Percentiles rank a stretch among this genome's conserved stretches.
These are phyloP conservation scores for Poa pratensis DNA, from an alignment of 176 grass and related monocot species.

Conservation along the genomic window DNA sequence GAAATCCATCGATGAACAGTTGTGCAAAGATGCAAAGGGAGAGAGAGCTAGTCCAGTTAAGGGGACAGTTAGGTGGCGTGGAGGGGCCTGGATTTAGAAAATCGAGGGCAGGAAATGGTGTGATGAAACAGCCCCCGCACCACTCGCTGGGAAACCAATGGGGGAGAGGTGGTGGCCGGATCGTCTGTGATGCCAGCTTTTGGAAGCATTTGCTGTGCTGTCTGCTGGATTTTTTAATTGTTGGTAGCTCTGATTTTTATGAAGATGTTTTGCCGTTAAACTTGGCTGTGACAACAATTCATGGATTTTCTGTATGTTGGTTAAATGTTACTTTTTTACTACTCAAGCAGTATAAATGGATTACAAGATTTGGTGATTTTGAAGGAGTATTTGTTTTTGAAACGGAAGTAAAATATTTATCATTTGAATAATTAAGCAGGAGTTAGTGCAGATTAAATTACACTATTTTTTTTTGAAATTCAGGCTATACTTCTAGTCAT, in stretches of 20 bases:
- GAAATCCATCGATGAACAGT: constrained; percentile 17
- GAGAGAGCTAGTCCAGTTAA: constrained; percentile 15
- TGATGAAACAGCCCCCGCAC: constrained; percentile 31
- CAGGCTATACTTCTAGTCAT: too few species aligned
- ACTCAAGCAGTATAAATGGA: too few species aligned
- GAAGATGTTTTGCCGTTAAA: constrained; percentile 10
- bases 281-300: constrained; percentile 4
- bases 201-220: constrained; percentile 32
- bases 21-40: neutral
- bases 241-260: constrained; percentile 20
- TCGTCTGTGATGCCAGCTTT: constrained; percentile 47
- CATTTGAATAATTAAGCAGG: neutral
- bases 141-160: constrained; percentile 35
- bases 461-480: neutral
- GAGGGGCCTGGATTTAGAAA: constrained; percentile 49
- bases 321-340: neutral
- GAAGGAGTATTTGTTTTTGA: neutral
- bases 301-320: constrained; percentile 28
- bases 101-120: constrained; percentile 26
- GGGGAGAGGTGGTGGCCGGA: constrained; percentile 10
- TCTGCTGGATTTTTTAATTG: constrained; percentile 38
- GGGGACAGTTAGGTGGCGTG: constrained; percentile 34
- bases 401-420: neutral
- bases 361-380: too few species aligned
- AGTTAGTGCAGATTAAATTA: neutral